These are phyloP conservation scores for Barnettozyma sucrosica DNA, from an alignment of 805 yeast genomes.

Conservation along the genomic window DNA sequence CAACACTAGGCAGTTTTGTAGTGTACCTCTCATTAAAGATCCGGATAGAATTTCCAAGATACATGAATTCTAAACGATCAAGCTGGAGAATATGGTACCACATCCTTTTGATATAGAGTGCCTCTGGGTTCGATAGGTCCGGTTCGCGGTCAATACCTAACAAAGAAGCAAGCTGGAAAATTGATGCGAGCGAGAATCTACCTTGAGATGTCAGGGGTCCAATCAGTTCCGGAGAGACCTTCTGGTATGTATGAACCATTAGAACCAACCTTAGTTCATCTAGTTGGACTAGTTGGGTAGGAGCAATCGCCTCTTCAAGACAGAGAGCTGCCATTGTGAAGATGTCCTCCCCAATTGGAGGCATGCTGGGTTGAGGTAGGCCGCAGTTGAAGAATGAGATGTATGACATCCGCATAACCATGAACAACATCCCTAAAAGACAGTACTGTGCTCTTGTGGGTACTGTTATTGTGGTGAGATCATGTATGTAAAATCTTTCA, in stretches of 20 bases:
- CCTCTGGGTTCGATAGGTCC: background rate
- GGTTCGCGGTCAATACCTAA: background rate
- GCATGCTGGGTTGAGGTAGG: background rate
- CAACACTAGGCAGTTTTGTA: background rate
- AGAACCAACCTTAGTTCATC: background rate
- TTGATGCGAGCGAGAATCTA: background rate
- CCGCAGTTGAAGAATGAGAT: conserved; percentile 1
- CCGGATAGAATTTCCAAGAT: background rate
- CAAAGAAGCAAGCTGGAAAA: background rate
- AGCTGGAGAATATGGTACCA: conserved; percentile 1
- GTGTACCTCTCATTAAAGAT: background rate
- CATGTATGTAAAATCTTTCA: background rate
- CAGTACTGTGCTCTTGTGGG: background rate
- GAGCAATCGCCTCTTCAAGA: background rate
- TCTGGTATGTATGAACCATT: background rate
- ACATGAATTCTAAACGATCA: conserved; percentile 1
- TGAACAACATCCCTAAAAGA: background rate
- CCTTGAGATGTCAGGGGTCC: background rate
- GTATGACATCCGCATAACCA: conserved; percentile 1
- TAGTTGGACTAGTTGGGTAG: background rate
- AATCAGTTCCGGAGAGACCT: background rate
- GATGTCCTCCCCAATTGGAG: background rate
- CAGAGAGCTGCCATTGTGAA: background rate
- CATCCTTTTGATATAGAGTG: background rate
- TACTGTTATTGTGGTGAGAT: no score